These are phyloP conservation scores for Cyanidioschyzon merolae DNA, from an alignment of 23 red algal species.

Conservation along the genomic window DNA sequence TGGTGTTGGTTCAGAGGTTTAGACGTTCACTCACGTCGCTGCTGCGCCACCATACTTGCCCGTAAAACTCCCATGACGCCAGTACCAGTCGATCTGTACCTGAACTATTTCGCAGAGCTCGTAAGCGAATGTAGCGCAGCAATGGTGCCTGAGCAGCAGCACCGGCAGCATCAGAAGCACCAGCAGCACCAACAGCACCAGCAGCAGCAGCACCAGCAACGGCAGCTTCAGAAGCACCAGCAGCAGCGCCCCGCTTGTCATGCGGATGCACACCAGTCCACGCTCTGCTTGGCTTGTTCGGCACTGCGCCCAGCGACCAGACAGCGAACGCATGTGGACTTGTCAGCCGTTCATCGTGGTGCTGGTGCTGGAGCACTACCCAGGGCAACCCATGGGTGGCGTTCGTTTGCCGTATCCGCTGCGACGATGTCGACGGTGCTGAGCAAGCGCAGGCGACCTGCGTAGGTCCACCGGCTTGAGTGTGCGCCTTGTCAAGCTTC, in stretches of 20 bases:
- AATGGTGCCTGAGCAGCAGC: not conserved
- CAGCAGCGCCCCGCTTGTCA: too few relatives aligned
- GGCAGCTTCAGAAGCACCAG: too few relatives aligned
- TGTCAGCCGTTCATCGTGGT: not conserved
- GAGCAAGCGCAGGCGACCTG: too few relatives aligned
- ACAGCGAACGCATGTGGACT: not conserved
- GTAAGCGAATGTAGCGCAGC: not conserved
- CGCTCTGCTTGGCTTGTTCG: too few relatives aligned
- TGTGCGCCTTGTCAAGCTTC: not conserved
- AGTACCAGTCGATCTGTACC: not conserved
- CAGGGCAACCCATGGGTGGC: not conserved
- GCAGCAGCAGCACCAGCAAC: too few relatives aligned
- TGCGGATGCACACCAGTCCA: too few relatives aligned
- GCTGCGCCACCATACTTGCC: not conserved
- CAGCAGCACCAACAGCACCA: too few relatives aligned
- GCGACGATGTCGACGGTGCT: not conserved
- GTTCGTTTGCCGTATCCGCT: not conserved
- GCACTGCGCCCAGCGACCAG: not conserved
- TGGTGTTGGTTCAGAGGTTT: too few relatives aligned
- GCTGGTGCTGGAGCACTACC: not conserved
- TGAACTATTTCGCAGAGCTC: not conserved
- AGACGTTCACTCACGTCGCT: too few relatives aligned
- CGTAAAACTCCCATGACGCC: slow-evolving; percentile 17
- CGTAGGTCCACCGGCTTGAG: too few relatives aligned
- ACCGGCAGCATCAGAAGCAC: too few relatives aligned